Percentiles rank a stretch among this genome's conserved stretches.
Conservation (phyloP, 164 flowering plant genomes). For the Houttuynia cordata region DNA sequence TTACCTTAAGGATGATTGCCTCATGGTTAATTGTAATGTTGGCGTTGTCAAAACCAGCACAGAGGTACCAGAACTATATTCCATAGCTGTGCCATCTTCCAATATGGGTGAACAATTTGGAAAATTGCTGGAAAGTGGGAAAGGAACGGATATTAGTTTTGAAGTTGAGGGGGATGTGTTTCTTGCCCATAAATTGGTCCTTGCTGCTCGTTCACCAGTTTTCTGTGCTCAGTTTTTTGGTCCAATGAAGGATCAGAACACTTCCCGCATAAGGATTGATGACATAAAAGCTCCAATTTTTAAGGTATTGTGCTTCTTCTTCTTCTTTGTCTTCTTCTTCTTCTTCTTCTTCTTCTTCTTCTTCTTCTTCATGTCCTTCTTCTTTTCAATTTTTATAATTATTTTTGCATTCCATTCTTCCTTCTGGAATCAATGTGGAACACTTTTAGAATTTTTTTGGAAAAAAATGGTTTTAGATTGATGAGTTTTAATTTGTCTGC, state of each 20-base stretch:
- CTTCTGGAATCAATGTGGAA: too few relatives aligned
- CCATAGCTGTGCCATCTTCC: conserved; percentile 56
- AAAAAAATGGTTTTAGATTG: too few relatives aligned
- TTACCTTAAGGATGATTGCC: conserved; percentile 79
- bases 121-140: conserved; percentile 63
- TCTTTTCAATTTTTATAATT: too few relatives aligned
- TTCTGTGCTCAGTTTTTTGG: conserved; percentile 90
- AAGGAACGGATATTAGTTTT: conserved; percentile 62
- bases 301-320: conserved; percentile 30
- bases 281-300: conserved; percentile 82
- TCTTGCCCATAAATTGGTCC: conserved; percentile 72
- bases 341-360: too few relatives aligned
- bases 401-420: too few relatives aligned
- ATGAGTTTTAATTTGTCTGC: too few relatives aligned
- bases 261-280: conserved; percentile 46
- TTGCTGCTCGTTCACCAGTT: conserved; percentile 88
- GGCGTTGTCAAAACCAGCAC: conserved; percentile 78
- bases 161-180: conserved; percentile 67
- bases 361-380: too few relatives aligned
- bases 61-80: conserved; percentile 68
- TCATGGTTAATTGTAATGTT: conserved; percentile 61
- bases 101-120: conserved; percentile 72
- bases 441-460: too few relatives aligned
- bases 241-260: conserved; percentile 30
- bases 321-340: background rate